Base-by-base conservation (phyloP, 306 rosid genomes). In the Fragaria nilgerrensis region DNA sequence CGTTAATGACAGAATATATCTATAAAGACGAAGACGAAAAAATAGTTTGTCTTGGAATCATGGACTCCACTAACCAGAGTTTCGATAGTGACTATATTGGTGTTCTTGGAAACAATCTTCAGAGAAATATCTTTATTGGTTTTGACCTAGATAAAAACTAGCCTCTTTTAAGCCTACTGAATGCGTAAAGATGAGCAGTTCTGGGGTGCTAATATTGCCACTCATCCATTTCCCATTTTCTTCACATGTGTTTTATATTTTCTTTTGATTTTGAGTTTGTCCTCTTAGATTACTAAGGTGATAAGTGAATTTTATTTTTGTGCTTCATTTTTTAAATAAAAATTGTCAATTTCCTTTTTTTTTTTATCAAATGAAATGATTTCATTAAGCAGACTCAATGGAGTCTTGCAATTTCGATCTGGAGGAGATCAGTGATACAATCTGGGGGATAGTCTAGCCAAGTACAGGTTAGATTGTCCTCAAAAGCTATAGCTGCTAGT, bases 1-100 rank as follows among this genome's bases (percentile, higher is more conserved):
- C 8, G 1, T 56, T 56, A 9, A 11, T 5, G 34, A 22, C 22
- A 11, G 7, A 10, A 22, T 1, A 8, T 77, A 23, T 10, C 2
- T 23, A 86, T 17, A 75, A 44, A 78, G 90, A 87, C 67, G 65
- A 23, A 22, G 4, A 58, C 2, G 1, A 58, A 11, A 63, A 14
- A 19, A 71, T 14, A 36, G 17, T 79, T 2, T 71, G 75, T 13
- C 36, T 48, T 48, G 72, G 49, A 48, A 14, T 10, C 37, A 6
- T 1, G 22, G 6, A 52, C 22, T 0, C 3, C 9, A 52, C 8
- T 7, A 17, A 1, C 7, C 16, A 49, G n/a, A 6, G 20, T 56
- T 3, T 22, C 29, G 2, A 23, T 52, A 48, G 52, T 48, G 16
- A 14, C 6, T 2, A 13, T 13, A 48, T 4, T 2, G 5, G 52